Base-by-base conservation (phyloP, 2,329 filamentous ascomycete species). In the Didymella sp. region DNA sequence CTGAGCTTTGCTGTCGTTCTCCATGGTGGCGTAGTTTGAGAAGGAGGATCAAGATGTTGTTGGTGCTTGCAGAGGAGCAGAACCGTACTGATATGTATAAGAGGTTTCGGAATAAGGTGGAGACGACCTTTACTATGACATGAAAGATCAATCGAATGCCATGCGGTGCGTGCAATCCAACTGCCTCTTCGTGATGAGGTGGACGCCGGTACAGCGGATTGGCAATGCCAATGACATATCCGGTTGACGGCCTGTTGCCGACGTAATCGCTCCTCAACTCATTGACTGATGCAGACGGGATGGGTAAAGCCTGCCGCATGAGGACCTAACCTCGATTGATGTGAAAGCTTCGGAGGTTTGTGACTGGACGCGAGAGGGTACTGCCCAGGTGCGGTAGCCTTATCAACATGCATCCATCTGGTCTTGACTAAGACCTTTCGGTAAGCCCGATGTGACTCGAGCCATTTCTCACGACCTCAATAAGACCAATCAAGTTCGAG, bases 351-450 rank as follows among this genome's bases (percentile, higher is more conserved):
- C 45, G 31, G 50, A 47, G 43, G 31, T 50, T 48, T 54, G 56
- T 61, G 59, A 66, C 47, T 61, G 59, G 59, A 59, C 62, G 54
- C 51, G 51, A 55, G 40, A 12, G 24, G 54, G 24, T 58, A 55
- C 49, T 58, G n/a, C n/a, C n/a, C n/a, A n/a, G n/a, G n/a, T n/a
- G 60, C 59, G 56, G 62, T 68, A 64, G 65, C 47, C 70, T 76
- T 76, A 76, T 76, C 73, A 55, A 63, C 61, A 30, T 68, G 69
- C 69, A 64, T 68, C 48, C 31, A 17, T 42, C 30, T 47, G 25
- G 40, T 56, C 45, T 69, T 76, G 71, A 75, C 73, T 74, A 75
- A 75, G 66, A 58, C 48, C 55, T 46, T 68, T 71, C 64, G 60
- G 67, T 76, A 72, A 75, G 61, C 62, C 60, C 64, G 66, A 69